Evolutionary conservation across 2,329 filamentous ascomycete species (phyloP).

Genomic region (Acarospora socialis): DNA sequence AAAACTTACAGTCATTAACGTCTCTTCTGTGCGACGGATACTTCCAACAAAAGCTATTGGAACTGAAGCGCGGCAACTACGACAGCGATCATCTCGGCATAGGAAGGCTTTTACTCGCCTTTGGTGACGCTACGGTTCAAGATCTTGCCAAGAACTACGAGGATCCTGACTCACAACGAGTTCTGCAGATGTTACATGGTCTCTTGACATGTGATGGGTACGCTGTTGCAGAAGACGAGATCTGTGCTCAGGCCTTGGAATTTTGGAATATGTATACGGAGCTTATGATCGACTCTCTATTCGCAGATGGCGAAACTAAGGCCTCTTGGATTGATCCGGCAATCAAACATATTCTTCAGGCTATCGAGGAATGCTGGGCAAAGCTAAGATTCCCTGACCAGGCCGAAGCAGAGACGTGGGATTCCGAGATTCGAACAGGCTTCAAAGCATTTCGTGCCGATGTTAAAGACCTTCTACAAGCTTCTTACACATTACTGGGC

Average conservation of each 20-base stretch:
- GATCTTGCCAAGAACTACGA: constrained; percentile 41
- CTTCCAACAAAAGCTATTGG: constrained; percentile 42
- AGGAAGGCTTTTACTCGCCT: constrained; percentile 52
- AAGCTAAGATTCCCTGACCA: constrained; percentile 55
- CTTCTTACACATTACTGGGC: constrained; percentile 46
- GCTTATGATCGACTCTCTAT: constrained; percentile 45
- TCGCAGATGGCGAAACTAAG: constrained; percentile 28
- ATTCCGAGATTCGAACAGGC: constrained; percentile 49
- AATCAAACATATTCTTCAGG: constrained; percentile 45
- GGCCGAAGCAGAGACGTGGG: constrained; percentile 49
- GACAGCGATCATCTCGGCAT: constrained; percentile 52
- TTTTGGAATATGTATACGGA: constrained; percentile 72
- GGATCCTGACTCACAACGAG: constrained; percentile 33
- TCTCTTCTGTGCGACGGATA: constrained; percentile 47
- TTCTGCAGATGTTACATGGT: constrained; percentile 47
- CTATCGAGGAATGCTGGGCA: constrained; percentile 50
- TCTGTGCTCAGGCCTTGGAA: constrained; percentile 60
- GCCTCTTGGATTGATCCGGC: constrained; percentile 45
- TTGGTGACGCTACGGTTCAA: constrained; percentile 51
- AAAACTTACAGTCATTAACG: constrained; percentile 44
- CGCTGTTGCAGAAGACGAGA: constrained; percentile 56
- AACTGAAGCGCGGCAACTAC: constrained; percentile 44
- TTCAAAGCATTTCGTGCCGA: constrained; percentile 65
- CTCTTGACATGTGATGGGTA: constrained; percentile 52
- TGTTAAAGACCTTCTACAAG: constrained; percentile 62